These are phyloP conservation scores for Lactifluus echinatus DNA, from an alignment of 768 basidiomycete species.

Conservation along the genomic window DNA sequence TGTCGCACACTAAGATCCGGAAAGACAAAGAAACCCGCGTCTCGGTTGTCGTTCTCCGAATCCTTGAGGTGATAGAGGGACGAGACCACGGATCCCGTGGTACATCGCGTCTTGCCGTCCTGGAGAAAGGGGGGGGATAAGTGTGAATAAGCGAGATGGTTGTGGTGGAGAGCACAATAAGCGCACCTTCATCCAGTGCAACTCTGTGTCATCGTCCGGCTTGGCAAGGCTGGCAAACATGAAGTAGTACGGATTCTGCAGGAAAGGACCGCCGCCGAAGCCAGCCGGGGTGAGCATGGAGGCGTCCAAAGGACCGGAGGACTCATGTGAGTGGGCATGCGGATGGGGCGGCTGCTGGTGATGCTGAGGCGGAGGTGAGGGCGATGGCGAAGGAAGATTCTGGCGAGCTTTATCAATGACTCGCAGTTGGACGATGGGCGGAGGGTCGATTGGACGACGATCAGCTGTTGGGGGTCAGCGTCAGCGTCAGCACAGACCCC, in stretches of 20 bases:
- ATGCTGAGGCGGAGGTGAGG: slow-evolving; percentile 15
- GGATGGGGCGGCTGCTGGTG: slow-evolving; percentile 7
- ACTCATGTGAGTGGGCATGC: slow-evolving; percentile 1
- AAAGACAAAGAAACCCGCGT: slow-evolving; percentile 94
- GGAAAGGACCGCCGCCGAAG: slow-evolving; percentile 48
- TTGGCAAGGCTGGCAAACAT: slow-evolving; percentile 90
- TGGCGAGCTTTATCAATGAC: slow-evolving; percentile 59
- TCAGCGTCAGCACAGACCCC: not conserved
- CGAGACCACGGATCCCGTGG: slow-evolving; percentile 85
- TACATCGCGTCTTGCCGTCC: slow-evolving; percentile 88
- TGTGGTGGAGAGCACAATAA: not conserved
- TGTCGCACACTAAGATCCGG: slow-evolving; percentile 89
- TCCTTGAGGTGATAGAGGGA: slow-evolving; percentile 83
- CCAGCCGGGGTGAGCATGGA: slow-evolving; percentile 20
- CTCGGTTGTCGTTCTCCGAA: slow-evolving; percentile 47
- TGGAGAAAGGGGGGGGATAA: slow-evolving; percentile 23
- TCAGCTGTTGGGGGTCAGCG: slow-evolving; percentile 47
- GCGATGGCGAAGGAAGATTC: slow-evolving; percentile 21
- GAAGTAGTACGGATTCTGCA: slow-evolving; percentile 92
- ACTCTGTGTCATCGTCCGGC: slow-evolving; percentile 79
- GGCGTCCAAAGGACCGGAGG: slow-evolving; percentile 8
- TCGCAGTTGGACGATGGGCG: slow-evolving; percentile 91
- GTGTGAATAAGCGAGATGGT: not conserved
- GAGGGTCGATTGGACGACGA: slow-evolving; percentile 93
- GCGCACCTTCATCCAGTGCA: slow-evolving; percentile 75